A percentile compares a stretch with the other conserved stretches of the same genome.
These are phyloP conservation scores for Exophiala phaeomuriformis DNA, from an alignment of 2,329 filamentous ascomycete species.

Conservation along the genomic window DNA sequence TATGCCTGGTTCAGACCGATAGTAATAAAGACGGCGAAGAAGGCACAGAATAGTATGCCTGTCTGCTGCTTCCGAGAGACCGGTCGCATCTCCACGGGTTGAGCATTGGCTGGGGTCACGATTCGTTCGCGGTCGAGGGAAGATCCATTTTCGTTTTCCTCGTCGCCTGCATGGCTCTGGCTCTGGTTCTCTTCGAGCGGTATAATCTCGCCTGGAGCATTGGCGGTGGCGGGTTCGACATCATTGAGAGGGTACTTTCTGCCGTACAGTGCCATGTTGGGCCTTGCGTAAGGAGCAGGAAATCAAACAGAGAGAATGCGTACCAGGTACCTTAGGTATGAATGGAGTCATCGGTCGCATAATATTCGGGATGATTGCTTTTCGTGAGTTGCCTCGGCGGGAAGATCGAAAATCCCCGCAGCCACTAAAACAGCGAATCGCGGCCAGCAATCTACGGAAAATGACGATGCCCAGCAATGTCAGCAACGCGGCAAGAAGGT, in stretches of 20 bases:
- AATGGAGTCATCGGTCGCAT: too few relatives aligned
- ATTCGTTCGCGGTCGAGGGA: conserved; percentile 4
- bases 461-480: too few relatives aligned
- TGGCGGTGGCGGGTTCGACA: background rate
- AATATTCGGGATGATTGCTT: too few relatives aligned
- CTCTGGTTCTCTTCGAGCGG: conserved; percentile 2
- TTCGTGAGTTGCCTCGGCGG: too few relatives aligned
- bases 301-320: too few relatives aligned
- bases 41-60: conserved; percentile 39
- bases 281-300: too few relatives aligned
- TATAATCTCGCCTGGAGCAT: conserved; percentile 3
- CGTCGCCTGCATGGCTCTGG: background rate
- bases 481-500: too few relatives aligned
- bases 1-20: conserved; percentile 47
- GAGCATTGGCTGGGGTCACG: conserved; percentile 14
- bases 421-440: too few relatives aligned
- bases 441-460: too few relatives aligned
- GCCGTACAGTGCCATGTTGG: background rate
- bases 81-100: conserved; percentile 29
- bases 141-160: too few relatives aligned
- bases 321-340: too few relatives aligned
- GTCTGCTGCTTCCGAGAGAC: conserved; percentile 39
- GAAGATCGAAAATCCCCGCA: too few relatives aligned
- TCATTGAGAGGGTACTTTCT: background rate
- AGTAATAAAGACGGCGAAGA: conserved; percentile 42